phyloP scores from a whole-genome alignment of 495 filamentous ascomycete genomes.

The Usnea hakonensis region DNA sequence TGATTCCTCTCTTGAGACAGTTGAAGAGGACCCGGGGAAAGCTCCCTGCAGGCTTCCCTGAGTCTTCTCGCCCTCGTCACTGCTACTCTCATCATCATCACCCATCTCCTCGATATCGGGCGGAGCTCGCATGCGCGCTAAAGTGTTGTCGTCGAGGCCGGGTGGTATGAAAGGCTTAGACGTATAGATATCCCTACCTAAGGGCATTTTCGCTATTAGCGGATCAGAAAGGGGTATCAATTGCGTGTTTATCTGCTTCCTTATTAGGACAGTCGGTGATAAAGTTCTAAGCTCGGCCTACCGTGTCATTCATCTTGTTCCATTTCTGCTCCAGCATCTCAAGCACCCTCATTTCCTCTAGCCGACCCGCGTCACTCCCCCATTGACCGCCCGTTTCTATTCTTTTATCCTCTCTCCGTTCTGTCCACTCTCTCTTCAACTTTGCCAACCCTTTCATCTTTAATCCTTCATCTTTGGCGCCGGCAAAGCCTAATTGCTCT shows the following conservation, averaged over 20 bases:
- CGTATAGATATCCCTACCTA: conserved; percentile 76
- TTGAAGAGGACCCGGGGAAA: conserved; percentile 28
- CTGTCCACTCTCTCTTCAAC: conserved; percentile 64
- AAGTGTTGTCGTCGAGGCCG: conserved; percentile 45
- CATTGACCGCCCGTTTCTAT: conserved; percentile 63
- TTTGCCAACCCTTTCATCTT: conserved; percentile 49
- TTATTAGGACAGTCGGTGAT: neutral
- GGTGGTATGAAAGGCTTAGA: conserved; percentile 53
- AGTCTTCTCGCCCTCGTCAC: conserved; percentile 33
- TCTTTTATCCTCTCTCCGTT: conserved; percentile 58
- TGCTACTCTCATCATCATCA: conserved; percentile 24
- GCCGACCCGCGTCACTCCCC: conserved; percentile 72
- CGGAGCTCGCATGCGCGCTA: conserved; percentile 43
- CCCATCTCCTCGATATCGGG: conserved; percentile 30
- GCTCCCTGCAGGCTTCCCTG: conserved; percentile 42
- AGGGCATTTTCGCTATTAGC: conserved; percentile 69
- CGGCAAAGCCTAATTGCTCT: conserved; percentile 55
- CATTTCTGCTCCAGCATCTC: conserved; percentile 85
- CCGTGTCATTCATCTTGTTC: conserved; percentile 86
- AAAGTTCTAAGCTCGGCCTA: conserved; percentile 37
- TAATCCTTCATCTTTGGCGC: conserved; percentile 35
- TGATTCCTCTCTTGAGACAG: conserved; percentile 8
- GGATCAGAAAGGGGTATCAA: conserved; percentile 59
- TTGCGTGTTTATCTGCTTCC: conserved; percentile 69
- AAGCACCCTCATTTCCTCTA: conserved; percentile 79